These are phyloP conservation scores for Fusarium verrucosum DNA, from an alignment of 2,329 filamentous ascomycete genomes.

Conservation along the genomic window DNA sequence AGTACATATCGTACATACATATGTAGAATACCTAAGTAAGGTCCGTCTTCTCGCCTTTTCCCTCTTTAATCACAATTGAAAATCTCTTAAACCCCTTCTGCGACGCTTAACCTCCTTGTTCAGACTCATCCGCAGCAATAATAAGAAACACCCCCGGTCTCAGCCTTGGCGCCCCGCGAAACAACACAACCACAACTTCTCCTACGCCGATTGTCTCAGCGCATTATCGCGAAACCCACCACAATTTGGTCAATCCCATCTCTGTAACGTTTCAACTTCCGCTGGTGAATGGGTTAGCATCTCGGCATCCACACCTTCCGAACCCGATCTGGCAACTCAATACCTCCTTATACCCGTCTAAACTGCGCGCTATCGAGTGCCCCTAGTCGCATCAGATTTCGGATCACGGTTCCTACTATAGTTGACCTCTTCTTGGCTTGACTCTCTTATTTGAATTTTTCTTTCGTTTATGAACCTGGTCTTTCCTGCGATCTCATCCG, in stretches of 20 bases:
- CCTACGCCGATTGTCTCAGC: conserved; percentile 44
- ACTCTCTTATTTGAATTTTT: neutral
- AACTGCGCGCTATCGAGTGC: conserved; percentile 5
- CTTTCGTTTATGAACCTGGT: conserved; percentile 39
- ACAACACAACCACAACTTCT: conserved; percentile 22
- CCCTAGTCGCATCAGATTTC: conserved; percentile 27
- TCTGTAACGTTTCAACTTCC: conserved; percentile 44
- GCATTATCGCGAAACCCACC: conserved; percentile 24
- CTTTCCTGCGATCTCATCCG: conserved; percentile 16
- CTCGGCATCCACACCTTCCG: conserved; percentile 36
- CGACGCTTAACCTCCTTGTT: conserved; percentile 28
- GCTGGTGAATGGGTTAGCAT: conserved; percentile 20
- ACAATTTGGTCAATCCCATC: neutral
- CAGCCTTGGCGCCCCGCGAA: conserved; percentile 32
- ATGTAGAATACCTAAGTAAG: neutral
- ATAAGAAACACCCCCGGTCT: conserved; percentile 12
- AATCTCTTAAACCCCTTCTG: conserved; percentile 16
- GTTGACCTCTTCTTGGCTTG: conserved; percentile 7
- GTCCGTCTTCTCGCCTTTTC: too few species aligned
- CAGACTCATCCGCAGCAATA: conserved; percentile 18
- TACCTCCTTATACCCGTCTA: conserved; percentile 25
- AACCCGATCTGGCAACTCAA: conserved; percentile 20
- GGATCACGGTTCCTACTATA: conserved; percentile 28
- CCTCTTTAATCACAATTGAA: too few species aligned
- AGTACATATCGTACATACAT: too few species aligned